These are phyloP conservation scores for Pythium rishiriense DNA, from an alignment of 352 stramenopile genomes.

Conservation along the genomic window DNA sequence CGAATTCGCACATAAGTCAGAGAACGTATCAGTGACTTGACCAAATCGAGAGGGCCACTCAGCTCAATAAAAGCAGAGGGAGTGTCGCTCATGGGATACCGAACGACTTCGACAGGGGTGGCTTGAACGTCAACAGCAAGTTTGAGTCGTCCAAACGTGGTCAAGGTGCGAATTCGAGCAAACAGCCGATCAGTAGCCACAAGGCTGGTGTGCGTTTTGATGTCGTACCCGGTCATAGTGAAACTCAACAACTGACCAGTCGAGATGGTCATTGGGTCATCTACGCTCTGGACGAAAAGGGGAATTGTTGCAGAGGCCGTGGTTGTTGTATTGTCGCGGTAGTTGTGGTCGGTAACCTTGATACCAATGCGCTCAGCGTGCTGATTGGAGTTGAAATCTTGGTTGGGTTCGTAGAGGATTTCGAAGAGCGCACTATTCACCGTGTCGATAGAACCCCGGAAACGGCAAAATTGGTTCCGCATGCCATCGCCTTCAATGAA, in stretches of 20 bases:
- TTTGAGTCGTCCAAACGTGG: constrained; percentile 47
- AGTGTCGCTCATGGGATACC: constrained; percentile 26
- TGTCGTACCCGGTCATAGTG: constrained; percentile 44
- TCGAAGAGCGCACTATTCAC: constrained; percentile 77
- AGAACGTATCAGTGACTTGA: constrained; percentile 42
- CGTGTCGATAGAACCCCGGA: constrained; percentile 48
- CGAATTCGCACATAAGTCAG: constrained; percentile 45
- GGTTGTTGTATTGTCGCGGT: constrained; percentile 46
- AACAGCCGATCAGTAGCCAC: constrained; percentile 30
- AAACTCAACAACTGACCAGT: constrained; percentile 37
- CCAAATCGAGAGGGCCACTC: constrained; percentile 32
- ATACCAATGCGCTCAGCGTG: constrained; percentile 63
- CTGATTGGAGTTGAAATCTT: constrained; percentile 70
- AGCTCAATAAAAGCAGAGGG: constrained; percentile 38
- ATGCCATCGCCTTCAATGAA: constrained; percentile 57
- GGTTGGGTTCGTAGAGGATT: constrained; percentile 66
- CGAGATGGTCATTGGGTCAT: constrained; percentile 46
- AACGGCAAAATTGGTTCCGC: constrained; percentile 54
- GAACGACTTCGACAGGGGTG: constrained; percentile 29
- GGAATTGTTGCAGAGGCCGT: constrained; percentile 43
- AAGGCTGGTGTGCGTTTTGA: constrained; percentile 32
- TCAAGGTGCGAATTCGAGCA: constrained; percentile 51
- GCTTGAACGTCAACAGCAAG: constrained; percentile 25
- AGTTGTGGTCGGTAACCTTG: constrained; percentile 57
- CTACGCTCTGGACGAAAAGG: constrained; percentile 42